phyloP scores from a whole-genome alignment of 1,139 yeast genomes.

The Geotrichum carabidarum region DNA sequence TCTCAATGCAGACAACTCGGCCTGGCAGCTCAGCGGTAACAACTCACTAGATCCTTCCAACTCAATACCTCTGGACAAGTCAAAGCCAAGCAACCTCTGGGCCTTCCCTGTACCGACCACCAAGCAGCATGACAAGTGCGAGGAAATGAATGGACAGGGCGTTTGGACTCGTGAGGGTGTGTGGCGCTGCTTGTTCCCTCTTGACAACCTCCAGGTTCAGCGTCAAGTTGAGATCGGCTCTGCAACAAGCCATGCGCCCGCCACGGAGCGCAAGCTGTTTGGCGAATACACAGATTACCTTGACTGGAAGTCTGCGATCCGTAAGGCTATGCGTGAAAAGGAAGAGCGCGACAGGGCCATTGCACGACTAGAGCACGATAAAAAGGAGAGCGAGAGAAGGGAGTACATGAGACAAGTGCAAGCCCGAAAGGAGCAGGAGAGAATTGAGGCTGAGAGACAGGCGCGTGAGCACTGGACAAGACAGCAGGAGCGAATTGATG shows the following conservation, averaged over 20 bases:
- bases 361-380: not conserved
- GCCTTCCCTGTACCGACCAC: slow-evolving; percentile 61
- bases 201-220: slow-evolving; percentile 4
- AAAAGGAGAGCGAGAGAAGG: not conserved
- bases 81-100: slow-evolving; percentile 29
- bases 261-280: slow-evolving; percentile 8
- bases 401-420: not conserved
- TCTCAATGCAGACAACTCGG: not conserved
- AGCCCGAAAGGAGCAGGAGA: not conserved
- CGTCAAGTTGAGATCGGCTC: not conserved
- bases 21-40: not conserved
- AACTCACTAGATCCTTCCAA: not conserved
- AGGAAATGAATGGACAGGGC: slow-evolving; percentile 57
- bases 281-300: slow-evolving; percentile 16
- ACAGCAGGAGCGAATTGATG: not conserved
- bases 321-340: slow-evolving; percentile 9
- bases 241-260: not conserved
- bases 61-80: slow-evolving; percentile 9
- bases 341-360: not conserved
- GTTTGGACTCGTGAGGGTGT: slow-evolving; percentile 74
- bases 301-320: slow-evolving; percentile 18
- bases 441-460: not conserved
- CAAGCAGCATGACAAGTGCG: slow-evolving; percentile 57
- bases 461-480: not conserved
- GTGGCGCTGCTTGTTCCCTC: slow-evolving; percentile 85